These are phyloP conservation scores for Aegilops bicornis DNA, from an alignment of 176 grass and related monocot species.

Conservation along the genomic window DNA sequence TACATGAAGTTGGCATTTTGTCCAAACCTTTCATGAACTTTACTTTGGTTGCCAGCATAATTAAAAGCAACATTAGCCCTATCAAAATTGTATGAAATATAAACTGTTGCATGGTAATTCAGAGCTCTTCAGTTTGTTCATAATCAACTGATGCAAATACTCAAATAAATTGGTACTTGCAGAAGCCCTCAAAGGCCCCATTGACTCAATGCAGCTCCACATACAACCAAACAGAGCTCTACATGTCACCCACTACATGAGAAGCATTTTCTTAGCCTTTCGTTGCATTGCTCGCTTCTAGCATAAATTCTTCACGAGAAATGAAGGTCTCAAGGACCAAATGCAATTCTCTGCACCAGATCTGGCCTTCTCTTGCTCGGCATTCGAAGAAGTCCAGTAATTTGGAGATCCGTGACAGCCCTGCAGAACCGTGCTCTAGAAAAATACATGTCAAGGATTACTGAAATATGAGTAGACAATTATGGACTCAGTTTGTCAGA, in stretches of 20 bases:
- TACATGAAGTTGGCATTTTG: too few relatives aligned
- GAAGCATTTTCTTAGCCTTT: not conserved
- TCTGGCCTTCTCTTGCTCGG: slow-evolving; percentile 90
- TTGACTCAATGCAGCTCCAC: not conserved
- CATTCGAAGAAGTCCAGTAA: slow-evolving; percentile 72
- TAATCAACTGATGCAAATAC: not conserved
- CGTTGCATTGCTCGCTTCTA: not conserved
- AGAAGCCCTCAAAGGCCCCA: not conserved
- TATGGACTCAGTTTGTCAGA: not conserved
- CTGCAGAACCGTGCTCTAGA: slow-evolving; percentile 92
- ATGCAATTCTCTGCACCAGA: slow-evolving; percentile 83
- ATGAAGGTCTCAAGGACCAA: slow-evolving; percentile 55
- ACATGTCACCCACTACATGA: not conserved
- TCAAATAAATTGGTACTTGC: not conserved
- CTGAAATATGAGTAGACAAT: not conserved
- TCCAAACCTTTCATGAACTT: too few relatives aligned
- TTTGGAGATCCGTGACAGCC: slow-evolving; percentile 77
- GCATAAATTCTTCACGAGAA: not conserved
- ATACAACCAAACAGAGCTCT: not conserved
- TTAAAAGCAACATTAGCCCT: not conserved
- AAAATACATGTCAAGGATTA: slow-evolving; percentile 36
- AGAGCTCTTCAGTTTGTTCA: not conserved
- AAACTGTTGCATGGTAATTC: not conserved
- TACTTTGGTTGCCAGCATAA: not conserved
- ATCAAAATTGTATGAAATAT: not conserved